A percentile compares a stretch with the other conserved stretches of the same genome.
phyloP scores from a whole-genome alignment of 1,284 basidiomycete species.

The Vanrija pseudolonga region DNA sequence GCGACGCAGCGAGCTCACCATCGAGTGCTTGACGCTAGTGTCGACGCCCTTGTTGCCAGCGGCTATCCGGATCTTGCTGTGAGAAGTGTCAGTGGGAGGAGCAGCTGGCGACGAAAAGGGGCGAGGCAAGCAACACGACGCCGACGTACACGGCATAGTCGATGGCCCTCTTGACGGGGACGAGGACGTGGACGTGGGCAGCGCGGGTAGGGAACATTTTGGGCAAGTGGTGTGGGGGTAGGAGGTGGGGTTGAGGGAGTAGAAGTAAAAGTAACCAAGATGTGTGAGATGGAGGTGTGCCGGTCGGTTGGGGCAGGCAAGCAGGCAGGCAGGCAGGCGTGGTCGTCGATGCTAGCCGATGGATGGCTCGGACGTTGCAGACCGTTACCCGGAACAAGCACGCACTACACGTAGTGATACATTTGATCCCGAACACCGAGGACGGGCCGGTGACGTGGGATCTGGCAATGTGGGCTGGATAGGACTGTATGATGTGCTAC shows the following conservation, averaged over 20 bases:
- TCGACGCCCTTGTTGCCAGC: conserved; percentile 87
- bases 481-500: no score
- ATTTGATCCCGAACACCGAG: no score
- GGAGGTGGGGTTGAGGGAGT: no score
- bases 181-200: conserved; percentile 77
- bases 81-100: conserved; percentile 21
- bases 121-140: no score
- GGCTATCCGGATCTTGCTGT: conserved; percentile 93
- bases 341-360: background rate
- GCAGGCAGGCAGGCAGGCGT: background rate
- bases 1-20: conserved; percentile 59
- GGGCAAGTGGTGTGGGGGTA: background rate
- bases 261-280: background rate
- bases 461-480: background rate
- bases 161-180: conserved; percentile 80
- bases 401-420: no score
- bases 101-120: background rate
- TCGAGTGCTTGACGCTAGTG: conserved; percentile 93
- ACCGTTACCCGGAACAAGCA: background rate
- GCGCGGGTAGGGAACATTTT: conserved; percentile 69
- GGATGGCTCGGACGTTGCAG: no score
- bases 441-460: background rate
- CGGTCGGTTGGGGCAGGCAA: background rate
- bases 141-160: conserved; percentile 41
- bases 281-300: background rate